Conservation (phyloP, 305 asterid genomes). For the Euphrasia arctica region DNA sequence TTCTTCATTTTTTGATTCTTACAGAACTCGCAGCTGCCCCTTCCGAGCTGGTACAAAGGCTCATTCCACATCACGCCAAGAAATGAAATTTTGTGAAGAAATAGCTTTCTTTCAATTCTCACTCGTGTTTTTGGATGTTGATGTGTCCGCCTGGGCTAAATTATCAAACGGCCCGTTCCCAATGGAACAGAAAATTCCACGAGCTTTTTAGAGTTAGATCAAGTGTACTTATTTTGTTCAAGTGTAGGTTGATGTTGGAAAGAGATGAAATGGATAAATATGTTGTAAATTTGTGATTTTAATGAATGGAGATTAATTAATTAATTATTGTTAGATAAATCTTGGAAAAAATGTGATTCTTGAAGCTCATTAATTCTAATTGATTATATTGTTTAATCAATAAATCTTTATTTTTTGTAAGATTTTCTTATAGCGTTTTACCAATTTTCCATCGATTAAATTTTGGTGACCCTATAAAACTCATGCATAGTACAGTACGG, state of each 20-base stretch:
- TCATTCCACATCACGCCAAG: conserved; percentile 64
- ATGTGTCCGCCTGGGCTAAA: conserved; percentile 18
- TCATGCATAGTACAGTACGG: no score
- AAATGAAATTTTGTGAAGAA: conserved; percentile 28
- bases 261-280: neutral
- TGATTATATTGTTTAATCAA: no score
- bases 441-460: no score
- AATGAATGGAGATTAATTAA: neutral
- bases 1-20: conserved; percentile 6
- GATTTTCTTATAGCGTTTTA: no score
- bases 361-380: no score
- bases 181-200: neutral
- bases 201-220: neutral
- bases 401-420: no score
- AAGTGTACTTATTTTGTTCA: neutral
- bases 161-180: neutral
- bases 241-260: conserved; percentile 10
- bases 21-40: conserved; percentile 81
- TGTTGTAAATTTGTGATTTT: conserved; percentile 8
- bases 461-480: no score
- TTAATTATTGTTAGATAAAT: no score
- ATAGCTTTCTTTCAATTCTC: conserved; percentile 17
- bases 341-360: no score
- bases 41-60: conserved; percentile 64
- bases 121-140: conserved; percentile 32